These are phyloP conservation scores for Aspergillus calidoustus DNA, from an alignment of 2,329 filamentous ascomycete genomes.

Conservation along the genomic window DNA sequence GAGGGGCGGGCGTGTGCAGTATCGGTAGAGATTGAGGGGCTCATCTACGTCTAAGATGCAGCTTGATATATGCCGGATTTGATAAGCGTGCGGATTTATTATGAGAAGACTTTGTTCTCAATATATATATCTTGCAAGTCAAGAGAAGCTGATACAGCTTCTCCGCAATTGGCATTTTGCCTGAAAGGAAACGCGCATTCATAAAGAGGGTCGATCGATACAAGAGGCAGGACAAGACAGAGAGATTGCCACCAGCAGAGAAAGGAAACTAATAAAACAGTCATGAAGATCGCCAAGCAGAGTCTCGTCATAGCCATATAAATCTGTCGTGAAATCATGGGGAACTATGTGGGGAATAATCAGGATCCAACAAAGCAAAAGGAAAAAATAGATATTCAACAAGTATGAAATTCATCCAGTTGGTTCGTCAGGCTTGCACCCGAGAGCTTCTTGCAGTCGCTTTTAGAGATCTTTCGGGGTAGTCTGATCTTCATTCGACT, in stretches of 20 bases:
- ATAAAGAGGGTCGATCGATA: not conserved
- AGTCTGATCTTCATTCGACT: not conserved
- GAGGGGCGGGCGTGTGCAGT: slow-evolving; percentile 50
- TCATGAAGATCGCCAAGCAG: slow-evolving; percentile 14
- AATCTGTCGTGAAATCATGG: slow-evolving; percentile 34
- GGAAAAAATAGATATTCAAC: slow-evolving; percentile 15
- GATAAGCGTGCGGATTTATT: not conserved
- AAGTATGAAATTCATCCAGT: slow-evolving; percentile 11
- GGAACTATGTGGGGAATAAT: slow-evolving; percentile 44
- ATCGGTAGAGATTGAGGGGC: slow-evolving; percentile 37
- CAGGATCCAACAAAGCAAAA: slow-evolving; percentile 24
- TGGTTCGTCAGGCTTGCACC: slow-evolving; percentile 2
- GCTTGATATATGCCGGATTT: not conserved
- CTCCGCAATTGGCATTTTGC: not conserved
- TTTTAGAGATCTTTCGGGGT: slow-evolving; percentile 1
- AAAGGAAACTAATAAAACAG: slow-evolving; percentile 17
- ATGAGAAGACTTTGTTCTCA: not conserved
- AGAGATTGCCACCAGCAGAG: not conserved
- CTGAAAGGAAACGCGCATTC: slow-evolving; percentile 5
- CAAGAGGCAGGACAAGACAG: not conserved
- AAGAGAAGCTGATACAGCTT: not conserved
- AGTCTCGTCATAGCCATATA: slow-evolving; percentile 22
- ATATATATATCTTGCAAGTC: slow-evolving; percentile 10
- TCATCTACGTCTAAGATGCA: not conserved
- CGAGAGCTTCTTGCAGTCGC: not conserved